These are phyloP conservation scores for Inonotus hispidus DNA, from an alignment of 1,284 basidiomycete genomes.

Conservation along the genomic window DNA sequence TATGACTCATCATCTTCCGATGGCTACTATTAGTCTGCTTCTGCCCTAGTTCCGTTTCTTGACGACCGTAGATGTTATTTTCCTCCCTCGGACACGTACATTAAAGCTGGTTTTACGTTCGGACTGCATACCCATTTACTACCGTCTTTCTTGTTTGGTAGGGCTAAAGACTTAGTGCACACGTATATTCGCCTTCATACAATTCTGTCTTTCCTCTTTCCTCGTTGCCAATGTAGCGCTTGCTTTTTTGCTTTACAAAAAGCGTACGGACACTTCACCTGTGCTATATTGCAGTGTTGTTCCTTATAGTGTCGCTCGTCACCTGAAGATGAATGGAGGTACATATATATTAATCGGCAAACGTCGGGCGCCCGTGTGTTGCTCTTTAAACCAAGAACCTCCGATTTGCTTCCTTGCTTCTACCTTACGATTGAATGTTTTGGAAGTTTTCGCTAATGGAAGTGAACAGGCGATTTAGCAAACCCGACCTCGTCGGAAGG, in stretches of 20 bases:
- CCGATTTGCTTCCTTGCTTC: not conserved
- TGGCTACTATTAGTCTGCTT: slow-evolving; percentile 10
- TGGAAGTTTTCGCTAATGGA: not conserved
- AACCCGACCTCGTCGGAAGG: not conserved
- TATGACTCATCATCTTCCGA: slow-evolving; percentile 3
- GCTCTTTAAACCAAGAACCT: no score
- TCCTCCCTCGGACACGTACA: slow-evolving; percentile 10
- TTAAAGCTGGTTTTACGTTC: slow-evolving; percentile 4
- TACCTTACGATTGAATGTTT: not conserved
- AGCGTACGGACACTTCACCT: not conserved
- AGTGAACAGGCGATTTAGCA: not conserved
- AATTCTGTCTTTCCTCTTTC: not conserved
- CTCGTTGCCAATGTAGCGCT: not conserved
- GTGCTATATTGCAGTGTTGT: slow-evolving; percentile 3
- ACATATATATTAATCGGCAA: not conserved
- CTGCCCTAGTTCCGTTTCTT: not conserved
- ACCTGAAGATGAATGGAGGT: not conserved
- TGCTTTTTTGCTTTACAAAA: not conserved
- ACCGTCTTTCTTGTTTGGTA: not conserved
- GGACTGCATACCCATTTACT: not conserved
- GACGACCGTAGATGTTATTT: slow-evolving; percentile 2
- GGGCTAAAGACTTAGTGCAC: slow-evolving; percentile 1
- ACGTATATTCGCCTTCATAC: slow-evolving; percentile 1
- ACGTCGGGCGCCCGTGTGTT: not conserved
- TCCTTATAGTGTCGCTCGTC: not conserved